These are phyloP conservation scores for Neostapfia colusana DNA, from an alignment of 176 grass and related monocot species.

Conservation along the genomic window DNA sequence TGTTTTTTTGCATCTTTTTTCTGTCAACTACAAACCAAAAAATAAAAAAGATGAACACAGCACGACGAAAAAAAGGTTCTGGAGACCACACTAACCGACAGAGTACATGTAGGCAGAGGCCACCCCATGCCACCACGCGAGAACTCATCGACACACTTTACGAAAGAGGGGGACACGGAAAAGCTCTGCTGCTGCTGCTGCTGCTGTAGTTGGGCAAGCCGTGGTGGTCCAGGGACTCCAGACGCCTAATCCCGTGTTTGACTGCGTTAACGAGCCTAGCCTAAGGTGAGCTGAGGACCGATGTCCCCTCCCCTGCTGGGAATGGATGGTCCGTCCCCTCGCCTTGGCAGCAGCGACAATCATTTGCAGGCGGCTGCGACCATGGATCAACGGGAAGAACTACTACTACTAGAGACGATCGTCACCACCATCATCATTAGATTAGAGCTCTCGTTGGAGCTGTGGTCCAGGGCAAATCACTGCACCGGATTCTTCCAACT, in stretches of 20 bases:
- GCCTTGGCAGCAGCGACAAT: neutral
- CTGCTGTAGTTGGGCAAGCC: neutral
- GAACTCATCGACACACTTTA: neutral
- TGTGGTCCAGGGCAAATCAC: slow-evolving; percentile 43
- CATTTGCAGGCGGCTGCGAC: slow-evolving; percentile 22
- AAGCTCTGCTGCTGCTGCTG: neutral
- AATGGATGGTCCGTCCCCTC: slow-evolving; percentile 20
- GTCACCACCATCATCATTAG: neutral
- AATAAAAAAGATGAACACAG: neutral
- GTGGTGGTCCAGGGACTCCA: neutral
- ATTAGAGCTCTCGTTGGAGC: slow-evolving; percentile 11
- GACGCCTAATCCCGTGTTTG: slow-evolving; percentile 28
- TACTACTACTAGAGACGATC: neutral
- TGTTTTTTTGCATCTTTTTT: too few species aligned
- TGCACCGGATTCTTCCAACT: slow-evolving; percentile 5
- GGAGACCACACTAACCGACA: slow-evolving; percentile 16
- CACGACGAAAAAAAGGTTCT: neutral
- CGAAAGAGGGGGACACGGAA: neutral
- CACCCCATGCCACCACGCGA: neutral
- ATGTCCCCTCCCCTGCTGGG: too few species aligned
- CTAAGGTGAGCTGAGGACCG: slow-evolving; percentile 36
- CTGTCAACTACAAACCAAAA: too few species aligned
- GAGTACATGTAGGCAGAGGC: neutral
- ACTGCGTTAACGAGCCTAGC: slow-evolving; percentile 13
- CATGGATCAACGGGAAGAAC: slow-evolving; percentile 2